Conservation (phyloP, 495 filamentous ascomycete genomes). For the Penicillium canariense region DNA sequence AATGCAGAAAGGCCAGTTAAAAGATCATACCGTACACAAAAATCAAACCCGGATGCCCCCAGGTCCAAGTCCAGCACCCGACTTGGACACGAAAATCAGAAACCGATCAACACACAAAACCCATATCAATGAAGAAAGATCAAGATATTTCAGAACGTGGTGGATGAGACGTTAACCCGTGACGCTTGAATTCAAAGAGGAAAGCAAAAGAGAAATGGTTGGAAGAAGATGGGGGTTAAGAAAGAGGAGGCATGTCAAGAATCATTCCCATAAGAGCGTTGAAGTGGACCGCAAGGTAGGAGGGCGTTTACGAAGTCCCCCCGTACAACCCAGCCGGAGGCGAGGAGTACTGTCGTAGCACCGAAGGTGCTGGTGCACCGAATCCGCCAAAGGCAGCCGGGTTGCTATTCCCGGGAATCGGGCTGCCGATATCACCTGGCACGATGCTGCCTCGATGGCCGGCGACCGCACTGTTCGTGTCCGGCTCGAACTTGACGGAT, state of each 20-base stretch:
- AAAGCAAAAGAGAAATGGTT: neutral
- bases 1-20: conserved; percentile 30
- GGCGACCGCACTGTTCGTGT: conserved; percentile 40
- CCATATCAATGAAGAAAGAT: conserved; percentile 17
- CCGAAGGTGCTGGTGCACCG: conserved; percentile 29
- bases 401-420: conserved; percentile 41
- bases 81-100: conserved; percentile 17
- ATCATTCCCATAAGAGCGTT: conserved; percentile 16
- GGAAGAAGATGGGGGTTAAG: conserved; percentile 5
- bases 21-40: conserved; percentile 28
- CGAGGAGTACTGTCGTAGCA: conserved; percentile 41
- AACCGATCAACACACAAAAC: conserved; percentile 14
- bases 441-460: conserved; percentile 44
- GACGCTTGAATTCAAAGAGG: conserved; percentile 28
- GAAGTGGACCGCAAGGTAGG: conserved; percentile 5
- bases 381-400: conserved; percentile 44
- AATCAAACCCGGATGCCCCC: conserved; percentile 24
- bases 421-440: conserved; percentile 53
- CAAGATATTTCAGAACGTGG: conserved; percentile 16
- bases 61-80: conserved; percentile 14
- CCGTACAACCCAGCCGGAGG: conserved; percentile 40
- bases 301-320: conserved; percentile 14
- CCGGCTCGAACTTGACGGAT: conserved; percentile 63
- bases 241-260: conserved; percentile 12
- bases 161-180: conserved; percentile 30